Percentiles rank a stretch among this genome's conserved stretches.
Conservation (phyloP, 257 asterid genomes). For the Ehretia macrophylla region DNA sequence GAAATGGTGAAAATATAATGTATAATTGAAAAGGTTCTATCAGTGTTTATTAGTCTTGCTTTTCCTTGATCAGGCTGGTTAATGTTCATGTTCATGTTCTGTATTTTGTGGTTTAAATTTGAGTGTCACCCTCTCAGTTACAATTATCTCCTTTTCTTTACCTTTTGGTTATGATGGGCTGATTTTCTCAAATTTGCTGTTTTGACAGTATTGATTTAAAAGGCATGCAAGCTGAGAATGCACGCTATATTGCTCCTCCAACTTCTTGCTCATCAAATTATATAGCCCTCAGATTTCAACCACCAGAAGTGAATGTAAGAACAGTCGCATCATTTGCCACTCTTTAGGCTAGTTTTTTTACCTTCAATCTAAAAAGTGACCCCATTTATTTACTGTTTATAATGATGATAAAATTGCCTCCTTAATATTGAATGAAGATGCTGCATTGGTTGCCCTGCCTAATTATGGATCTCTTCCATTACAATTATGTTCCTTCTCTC, state of each 20-base stretch:
- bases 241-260: slow-evolving; percentile 55
- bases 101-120: slow-evolving; percentile 8
- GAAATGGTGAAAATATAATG: too few relatives aligned
- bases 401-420: neutral
- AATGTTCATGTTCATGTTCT: too few relatives aligned
- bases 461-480: neutral
- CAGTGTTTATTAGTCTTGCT: too few relatives aligned
- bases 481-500: neutral
- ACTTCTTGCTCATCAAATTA: slow-evolving; percentile 79
- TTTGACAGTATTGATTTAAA: slow-evolving; percentile 89
- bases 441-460: neutral
- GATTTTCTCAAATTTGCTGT: slow-evolving; percentile 48
- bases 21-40: too few relatives aligned
- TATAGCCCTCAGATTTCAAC: slow-evolving; percentile 72
- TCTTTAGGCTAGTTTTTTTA: neutral
- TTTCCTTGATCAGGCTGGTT: too few relatives aligned
- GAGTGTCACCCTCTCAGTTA: slow-evolving; percentile 20
- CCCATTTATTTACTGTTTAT: neutral
- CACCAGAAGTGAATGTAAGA: slow-evolving; percentile 51
- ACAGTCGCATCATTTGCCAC: slow-evolving; percentile 1
- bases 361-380: neutral
- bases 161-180: slow-evolving; percentile 25
- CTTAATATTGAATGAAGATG: neutral
- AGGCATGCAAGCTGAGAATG: slow-evolving; percentile 87
- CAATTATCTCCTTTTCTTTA: slow-evolving; percentile 10